Base-by-base conservation (phyloP, 768 basidiomycete genomes). In the Boletus insuetus region DNA sequence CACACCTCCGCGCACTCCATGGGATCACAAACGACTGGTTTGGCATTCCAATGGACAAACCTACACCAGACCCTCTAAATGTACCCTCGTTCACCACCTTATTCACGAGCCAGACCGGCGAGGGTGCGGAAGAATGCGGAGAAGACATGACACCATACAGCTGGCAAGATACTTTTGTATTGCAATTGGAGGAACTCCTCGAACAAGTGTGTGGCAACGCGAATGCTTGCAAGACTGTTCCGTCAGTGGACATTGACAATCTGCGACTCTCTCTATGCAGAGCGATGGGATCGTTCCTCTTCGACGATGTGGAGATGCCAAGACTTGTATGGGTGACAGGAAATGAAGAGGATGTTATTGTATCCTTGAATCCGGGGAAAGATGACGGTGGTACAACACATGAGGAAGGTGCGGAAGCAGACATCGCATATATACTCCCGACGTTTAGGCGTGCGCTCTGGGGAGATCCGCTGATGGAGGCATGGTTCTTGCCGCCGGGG, bases 11-110 rank as follows among this genome's bases (percentile, higher is more conserved):
- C 7, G 77, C 82, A 53, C 72, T 89, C n/a, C 89, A 91, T 62
- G 75, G 69, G 12, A 77, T 87, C n/a, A 84, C 86, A 64, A 89
- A 87, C 72, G 86, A 90, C 63, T 89, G 83, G 83, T 91, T 83
- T 59, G 89, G 89, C 4, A 61, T 75, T 4, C 84, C 84, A 17
- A 48, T n/a, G 29, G 63, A 64, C n/a, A 42, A 55, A 44, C 51
- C 59, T 12, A n/a, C 40, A 12, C 45, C 45, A 9, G 73, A 78
- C 6, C 69, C 75, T 16, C 77, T 76, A 2, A 13, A 55, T n/a
- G 0, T 54, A 20, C 66, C 64, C 17, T 63, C 52, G 29, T 53
- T 70, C 22, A 6, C 55, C 1, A 22, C 53, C 2, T n/a, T 65
- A 14, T 39, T 62, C 10, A 22, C 19, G 4, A 22, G 17, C 39